Evolutionary conservation across 2,329 filamentous ascomycete genomes (phyloP).

Genomic region (Neofusicoccum sp.): DNA sequence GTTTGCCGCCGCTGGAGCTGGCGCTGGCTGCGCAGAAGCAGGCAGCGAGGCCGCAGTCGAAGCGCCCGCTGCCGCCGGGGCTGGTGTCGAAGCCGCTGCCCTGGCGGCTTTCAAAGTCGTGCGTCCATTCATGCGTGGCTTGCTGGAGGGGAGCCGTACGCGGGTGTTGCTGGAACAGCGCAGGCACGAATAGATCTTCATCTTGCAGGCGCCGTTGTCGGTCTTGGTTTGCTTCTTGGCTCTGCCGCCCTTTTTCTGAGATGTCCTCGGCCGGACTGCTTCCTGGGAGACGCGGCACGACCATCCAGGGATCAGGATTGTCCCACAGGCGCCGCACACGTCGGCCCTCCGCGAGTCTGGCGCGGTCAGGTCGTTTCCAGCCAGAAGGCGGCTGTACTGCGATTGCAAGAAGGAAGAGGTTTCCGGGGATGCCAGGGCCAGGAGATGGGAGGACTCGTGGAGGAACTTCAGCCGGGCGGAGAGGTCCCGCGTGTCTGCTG

Average conservation of each 20-base stretch:
- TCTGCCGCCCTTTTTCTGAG: not conserved
- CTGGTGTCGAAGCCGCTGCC: constrained; percentile 1
- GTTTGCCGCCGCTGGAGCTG: constrained; percentile 39
- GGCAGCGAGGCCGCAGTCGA: not conserved
- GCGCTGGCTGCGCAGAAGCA: not conserved
- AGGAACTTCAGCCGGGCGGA: constrained; percentile 34
- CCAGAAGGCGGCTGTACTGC: constrained; percentile 31
- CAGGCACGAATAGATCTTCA: constrained; percentile 32
- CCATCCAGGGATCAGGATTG: constrained; percentile 40
- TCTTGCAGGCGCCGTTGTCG: constrained; percentile 22
- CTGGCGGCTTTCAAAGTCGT: constrained; percentile 20
- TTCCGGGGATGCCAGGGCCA: constrained; percentile 36
- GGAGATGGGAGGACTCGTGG: constrained; percentile 36
- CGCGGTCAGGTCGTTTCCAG: constrained; percentile 32
- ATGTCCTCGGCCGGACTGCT: not conserved
- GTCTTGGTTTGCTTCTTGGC: not conserved
- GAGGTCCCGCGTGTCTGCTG: constrained; percentile 1
- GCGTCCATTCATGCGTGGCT: constrained; percentile 29
- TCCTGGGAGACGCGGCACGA: constrained; percentile 32
- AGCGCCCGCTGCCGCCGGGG: not conserved
- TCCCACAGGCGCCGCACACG: constrained; percentile 43
- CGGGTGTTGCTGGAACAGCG: constrained; percentile 37
- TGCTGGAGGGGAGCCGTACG: constrained; percentile 26
- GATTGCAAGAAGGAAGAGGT: constrained; percentile 36
- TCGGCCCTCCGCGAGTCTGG: constrained; percentile 23